Conservation (phyloP, 129 eudicot genomes). For the Sambucus nigra region DNA sequence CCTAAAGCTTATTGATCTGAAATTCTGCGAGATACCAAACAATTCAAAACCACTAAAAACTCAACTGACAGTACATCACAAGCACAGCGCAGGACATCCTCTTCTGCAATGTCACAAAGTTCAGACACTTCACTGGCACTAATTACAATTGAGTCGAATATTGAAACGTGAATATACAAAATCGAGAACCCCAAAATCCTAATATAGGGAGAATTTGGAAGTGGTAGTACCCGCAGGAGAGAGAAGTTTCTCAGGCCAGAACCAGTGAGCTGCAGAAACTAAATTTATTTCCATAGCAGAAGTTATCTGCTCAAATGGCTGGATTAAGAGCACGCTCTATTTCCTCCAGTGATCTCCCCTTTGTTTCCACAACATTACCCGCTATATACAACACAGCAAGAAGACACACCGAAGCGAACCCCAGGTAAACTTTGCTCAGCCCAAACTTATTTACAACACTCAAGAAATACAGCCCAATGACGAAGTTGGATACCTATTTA, state of each 20-base stretch:
- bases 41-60: neutral
- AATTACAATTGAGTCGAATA: neutral
- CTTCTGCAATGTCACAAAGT: neutral
- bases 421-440: slow-evolving; percentile 85
- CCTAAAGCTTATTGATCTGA: too few relatives aligned
- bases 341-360: slow-evolving; percentile 92
- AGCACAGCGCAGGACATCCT: neutral
- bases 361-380: slow-evolving; percentile 89
- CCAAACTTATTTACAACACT: slow-evolving; percentile 74
- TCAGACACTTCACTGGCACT: neutral
- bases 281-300: slow-evolving; percentile 12
- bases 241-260: slow-evolving; percentile 3
- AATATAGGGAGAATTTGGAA: slow-evolving; percentile 16
- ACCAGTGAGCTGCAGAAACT: slow-evolving; percentile 19
- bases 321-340: slow-evolving; percentile 75
- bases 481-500: slow-evolving; percentile 70
- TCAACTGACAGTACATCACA: neutral
- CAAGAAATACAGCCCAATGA: slow-evolving; percentile 93
- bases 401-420: slow-evolving; percentile 61
- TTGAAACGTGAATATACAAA: slow-evolving; percentile 1
- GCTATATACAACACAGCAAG: slow-evolving; percentile 70
- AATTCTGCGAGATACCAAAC: neutral
- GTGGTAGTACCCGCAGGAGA: neutral
- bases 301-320: slow-evolving; percentile 39
- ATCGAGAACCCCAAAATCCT: neutral